Evolutionary conservation across 2,329 filamentous ascomycete species (phyloP).

Genomic region (Paracoccidioides lutzii): DNA sequence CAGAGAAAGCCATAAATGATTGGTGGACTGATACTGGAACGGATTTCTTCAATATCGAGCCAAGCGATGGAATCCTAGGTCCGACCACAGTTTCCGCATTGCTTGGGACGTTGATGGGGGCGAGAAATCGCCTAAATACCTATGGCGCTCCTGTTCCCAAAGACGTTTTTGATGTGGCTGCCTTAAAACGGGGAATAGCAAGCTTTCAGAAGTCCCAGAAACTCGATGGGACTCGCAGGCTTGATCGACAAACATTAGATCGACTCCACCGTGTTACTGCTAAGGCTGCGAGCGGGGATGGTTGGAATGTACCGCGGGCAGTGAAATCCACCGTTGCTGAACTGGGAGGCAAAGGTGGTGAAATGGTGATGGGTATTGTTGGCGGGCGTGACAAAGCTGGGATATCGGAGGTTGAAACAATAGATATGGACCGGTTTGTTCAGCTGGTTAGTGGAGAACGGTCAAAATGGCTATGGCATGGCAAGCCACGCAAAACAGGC

Average conservation of each 20-base stretch:
- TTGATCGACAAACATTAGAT: slow-evolving; percentile 74
- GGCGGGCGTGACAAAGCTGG: slow-evolving; percentile 74
- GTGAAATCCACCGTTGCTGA: slow-evolving; percentile 94
- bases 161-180: slow-evolving; percentile 77
- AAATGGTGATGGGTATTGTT: slow-evolving; percentile 92
- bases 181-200: slow-evolving; percentile 69
- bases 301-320: slow-evolving; percentile 82
- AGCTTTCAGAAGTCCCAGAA: slow-evolving; percentile 86
- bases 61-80: slow-evolving; percentile 81
- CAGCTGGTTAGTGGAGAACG: slow-evolving; percentile 67
- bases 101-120: slow-evolving; percentile 77
- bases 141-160: slow-evolving; percentile 74
- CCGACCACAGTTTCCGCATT: slow-evolving; percentile 83
- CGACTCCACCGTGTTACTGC: slow-evolving; percentile 71
- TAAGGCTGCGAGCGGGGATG: slow-evolving; percentile 78
- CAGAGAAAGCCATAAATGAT: slow-evolving; percentile 75
- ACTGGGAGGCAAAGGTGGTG: slow-evolving; percentile 82
- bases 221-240: slow-evolving; percentile 58
- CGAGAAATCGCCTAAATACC: slow-evolving; percentile 76
- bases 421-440: slow-evolving; percentile 75
- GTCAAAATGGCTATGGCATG: slow-evolving; percentile 88
- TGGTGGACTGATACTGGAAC: slow-evolving; percentile 95
- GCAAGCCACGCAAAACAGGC: slow-evolving; percentile 60
- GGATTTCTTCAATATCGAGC: slow-evolving; percentile 85
- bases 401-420: slow-evolving; percentile 83